These are phyloP conservation scores for Penicillium sp. DNA, from an alignment of 2,329 filamentous ascomycete genomes.

Conservation along the genomic window DNA sequence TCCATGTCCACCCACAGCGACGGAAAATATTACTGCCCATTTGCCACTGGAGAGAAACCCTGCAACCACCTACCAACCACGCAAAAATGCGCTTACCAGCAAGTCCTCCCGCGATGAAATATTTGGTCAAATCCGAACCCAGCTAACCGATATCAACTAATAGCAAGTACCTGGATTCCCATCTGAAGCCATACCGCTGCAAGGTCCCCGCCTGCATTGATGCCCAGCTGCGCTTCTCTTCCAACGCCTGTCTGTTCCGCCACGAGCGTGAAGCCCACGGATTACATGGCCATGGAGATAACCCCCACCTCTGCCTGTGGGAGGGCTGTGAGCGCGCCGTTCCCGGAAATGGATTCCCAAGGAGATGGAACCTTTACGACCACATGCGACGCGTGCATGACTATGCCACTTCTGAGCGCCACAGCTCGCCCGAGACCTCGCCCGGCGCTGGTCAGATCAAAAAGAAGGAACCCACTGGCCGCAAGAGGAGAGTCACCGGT, in stretches of 20 bases:
- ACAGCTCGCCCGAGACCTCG: constrained; percentile 42
- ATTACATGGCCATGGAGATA: constrained; percentile 90
- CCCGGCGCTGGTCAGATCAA: constrained; percentile 33
- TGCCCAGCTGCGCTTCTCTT: constrained; percentile 87
- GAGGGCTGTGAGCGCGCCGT: constrained; percentile 80
- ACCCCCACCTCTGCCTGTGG: constrained; percentile 86
- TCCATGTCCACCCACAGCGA: constrained; percentile 53
- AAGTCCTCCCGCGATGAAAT: constrained; percentile 46
- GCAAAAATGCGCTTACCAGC: constrained; percentile 99
- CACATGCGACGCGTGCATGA: constrained; percentile 95
- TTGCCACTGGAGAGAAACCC: constrained; percentile 62
- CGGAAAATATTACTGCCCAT: constrained; percentile 91
- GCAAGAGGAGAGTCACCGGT: constrained; percentile 42
- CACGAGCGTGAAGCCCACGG: constrained; percentile 95
- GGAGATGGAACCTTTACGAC: constrained; percentile 92
- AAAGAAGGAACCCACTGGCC: constrained; percentile 40
- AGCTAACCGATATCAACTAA: constrained; percentile 23
- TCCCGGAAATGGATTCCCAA: constrained; percentile 82
- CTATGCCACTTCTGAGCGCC: constrained; percentile 47
- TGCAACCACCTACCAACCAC: constrained; percentile 93
- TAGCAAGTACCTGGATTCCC: constrained; percentile 96
- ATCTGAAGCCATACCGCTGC: constrained; percentile 94
- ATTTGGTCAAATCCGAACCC: not conserved
- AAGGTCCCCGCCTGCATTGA: constrained; percentile 80
- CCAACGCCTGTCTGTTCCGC: constrained; percentile 87